Percentiles rank a stretch among this genome's conserved stretches.
phyloP scores from a whole-genome alignment of 441 rosid species.

The Erodium moschatum region DNA sequence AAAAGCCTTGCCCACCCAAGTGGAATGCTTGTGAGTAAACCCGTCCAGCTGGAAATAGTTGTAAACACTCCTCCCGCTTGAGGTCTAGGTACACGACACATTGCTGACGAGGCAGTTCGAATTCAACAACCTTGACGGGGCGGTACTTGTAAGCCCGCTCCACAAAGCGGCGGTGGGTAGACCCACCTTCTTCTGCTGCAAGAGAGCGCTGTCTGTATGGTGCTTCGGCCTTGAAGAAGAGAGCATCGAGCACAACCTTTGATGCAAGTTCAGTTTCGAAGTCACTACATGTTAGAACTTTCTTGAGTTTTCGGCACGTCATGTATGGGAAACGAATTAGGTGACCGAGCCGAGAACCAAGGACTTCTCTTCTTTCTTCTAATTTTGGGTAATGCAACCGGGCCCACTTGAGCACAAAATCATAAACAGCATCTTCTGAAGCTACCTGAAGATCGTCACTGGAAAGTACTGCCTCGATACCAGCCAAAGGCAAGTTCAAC shows the following conservation, averaged over 20 bases:
- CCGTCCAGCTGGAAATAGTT: slow-evolving; percentile 46
- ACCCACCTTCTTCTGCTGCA: slow-evolving; percentile 35
- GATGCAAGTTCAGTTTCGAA: slow-evolving; percentile 47
- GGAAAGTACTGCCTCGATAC: slow-evolving; percentile 57
- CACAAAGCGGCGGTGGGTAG: slow-evolving; percentile 36
- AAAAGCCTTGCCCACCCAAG: slow-evolving; percentile 70
- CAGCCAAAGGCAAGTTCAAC: slow-evolving; percentile 62
- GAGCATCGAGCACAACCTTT: slow-evolving; percentile 65
- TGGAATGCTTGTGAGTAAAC: slow-evolving; percentile 62
- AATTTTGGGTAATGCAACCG: slow-evolving; percentile 46
- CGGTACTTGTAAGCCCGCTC: slow-evolving; percentile 64
- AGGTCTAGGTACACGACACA: slow-evolving; percentile 76
- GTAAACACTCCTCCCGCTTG: slow-evolving; percentile 52
- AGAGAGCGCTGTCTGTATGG: slow-evolving; percentile 41
- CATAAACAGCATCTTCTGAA: slow-evolving; percentile 68
- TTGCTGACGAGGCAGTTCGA: slow-evolving; percentile 58
- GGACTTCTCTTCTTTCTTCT: slow-evolving; percentile 56
- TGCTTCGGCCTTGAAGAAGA: slow-evolving; percentile 69
- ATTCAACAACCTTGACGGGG: slow-evolving; percentile 72
- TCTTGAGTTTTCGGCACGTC: slow-evolving; percentile 65
- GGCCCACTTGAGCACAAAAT: slow-evolving; percentile 63
- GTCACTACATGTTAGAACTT: slow-evolving; percentile 53
- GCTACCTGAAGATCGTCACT: slow-evolving; percentile 58
- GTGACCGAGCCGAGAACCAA: slow-evolving; percentile 48
- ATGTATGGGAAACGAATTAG: slow-evolving; percentile 72